Percentiles rank a stretch among this genome's conserved stretches.
Evolutionary conservation across 2,329 filamentous ascomycete genomes (phyloP).

Genomic region (Alternaria solani): DNA sequence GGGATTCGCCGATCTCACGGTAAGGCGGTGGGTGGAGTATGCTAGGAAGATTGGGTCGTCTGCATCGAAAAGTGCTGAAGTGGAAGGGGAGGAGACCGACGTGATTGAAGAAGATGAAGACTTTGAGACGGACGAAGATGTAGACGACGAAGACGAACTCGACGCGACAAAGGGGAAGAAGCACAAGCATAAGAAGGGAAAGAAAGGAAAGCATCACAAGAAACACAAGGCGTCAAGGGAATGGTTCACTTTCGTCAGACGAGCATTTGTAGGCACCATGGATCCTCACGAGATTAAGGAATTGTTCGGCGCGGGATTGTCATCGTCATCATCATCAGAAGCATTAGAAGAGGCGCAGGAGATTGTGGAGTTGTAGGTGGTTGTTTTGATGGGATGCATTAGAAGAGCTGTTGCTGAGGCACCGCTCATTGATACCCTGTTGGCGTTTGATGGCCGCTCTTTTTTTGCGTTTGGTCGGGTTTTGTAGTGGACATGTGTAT

Average conservation of each 20-base stretch:
- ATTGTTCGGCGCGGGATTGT: slow-evolving; percentile 25
- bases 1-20: slow-evolving; percentile 83
- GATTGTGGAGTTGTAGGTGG: slow-evolving; percentile 27
- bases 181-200: slow-evolving; percentile 61
- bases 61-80: slow-evolving; percentile 24
- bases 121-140: slow-evolving; percentile 28
- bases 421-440: slow-evolving; percentile 1
- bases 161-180: slow-evolving; percentile 50
- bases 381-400: neutral
- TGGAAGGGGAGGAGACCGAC: slow-evolving; percentile 29
- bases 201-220: slow-evolving; percentile 59
- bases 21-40: slow-evolving; percentile 79
- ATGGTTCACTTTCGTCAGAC: slow-evolving; percentile 79
- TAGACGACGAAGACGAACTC: slow-evolving; percentile 30
- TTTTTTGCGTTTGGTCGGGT: neutral
- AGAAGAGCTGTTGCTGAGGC: neutral
- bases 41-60: slow-evolving; percentile 77
- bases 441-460: neutral
- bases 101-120: slow-evolving; percentile 30
- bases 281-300: slow-evolving; percentile 69
- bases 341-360: slow-evolving; percentile 19
- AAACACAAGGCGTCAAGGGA: slow-evolving; percentile 63
- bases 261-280: slow-evolving; percentile 81
- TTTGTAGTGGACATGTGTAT: neutral
- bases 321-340: neutral